phyloP scores from a whole-genome alignment of 768 basidiomycete species.

The Trametes maxima region DNA sequence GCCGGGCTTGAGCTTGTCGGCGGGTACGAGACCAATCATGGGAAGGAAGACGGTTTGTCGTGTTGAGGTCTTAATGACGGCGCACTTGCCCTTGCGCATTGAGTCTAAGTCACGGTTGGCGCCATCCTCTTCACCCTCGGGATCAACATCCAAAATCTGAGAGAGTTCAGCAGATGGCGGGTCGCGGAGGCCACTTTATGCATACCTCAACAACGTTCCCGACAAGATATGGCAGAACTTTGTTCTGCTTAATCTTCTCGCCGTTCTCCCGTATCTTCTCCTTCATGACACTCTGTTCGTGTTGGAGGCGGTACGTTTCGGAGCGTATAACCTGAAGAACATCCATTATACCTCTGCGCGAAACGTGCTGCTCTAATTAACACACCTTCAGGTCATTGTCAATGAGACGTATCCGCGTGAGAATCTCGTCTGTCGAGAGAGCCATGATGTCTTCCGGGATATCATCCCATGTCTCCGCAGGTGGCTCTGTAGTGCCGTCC shows the following conservation, averaged over 20 bases:
- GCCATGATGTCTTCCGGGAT: conserved; percentile 86
- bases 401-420: conserved; percentile 87
- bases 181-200: not conserved
- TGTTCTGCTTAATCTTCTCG: conserved; percentile 99
- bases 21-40: conserved; percentile 94
- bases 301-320: conserved; percentile 87
- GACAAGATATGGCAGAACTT: conserved; percentile 96
- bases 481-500: conserved; percentile 75
- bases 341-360: too few relatives aligned
- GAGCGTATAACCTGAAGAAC: conserved; percentile 91
- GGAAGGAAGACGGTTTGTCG: conserved; percentile 99
- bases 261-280: conserved; percentile 98
- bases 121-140: conserved; percentile 91
- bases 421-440: conserved; percentile 82
- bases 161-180: not conserved
- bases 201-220: conserved; percentile 95
- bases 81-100: conserved; percentile 97
- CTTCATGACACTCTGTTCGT: conserved; percentile 95
- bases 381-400: conserved; percentile 95
- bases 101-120: conserved; percentile 95
- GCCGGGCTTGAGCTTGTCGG: conserved; percentile 84
- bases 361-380: not conserved
- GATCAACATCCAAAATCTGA: conserved; percentile 92
- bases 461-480: conserved; percentile 82
- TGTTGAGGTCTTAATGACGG: conserved; percentile 98